phyloP scores from a whole-genome alignment of 2,329 filamentous ascomycete genomes.

The Chaetomiaceae sp. region DNA sequence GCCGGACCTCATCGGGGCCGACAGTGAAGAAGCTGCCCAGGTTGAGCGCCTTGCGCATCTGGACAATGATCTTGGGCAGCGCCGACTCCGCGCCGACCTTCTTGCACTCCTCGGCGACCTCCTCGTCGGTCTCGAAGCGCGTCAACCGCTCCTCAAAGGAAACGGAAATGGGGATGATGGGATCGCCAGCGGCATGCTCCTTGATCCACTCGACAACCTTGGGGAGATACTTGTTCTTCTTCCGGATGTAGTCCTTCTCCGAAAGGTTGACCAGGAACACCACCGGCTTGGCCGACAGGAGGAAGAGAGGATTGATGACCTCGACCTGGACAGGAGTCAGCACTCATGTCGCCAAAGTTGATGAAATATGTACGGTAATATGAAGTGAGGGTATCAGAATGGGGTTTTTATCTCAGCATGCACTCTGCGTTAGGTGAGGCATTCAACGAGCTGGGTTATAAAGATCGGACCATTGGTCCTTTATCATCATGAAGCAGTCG shows the following conservation, averaged over 20 bases:
- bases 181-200: constrained; percentile 78
- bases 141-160: constrained; percentile 89
- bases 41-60: constrained; percentile 89
- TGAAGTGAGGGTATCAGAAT: constrained; percentile 52
- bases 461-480: constrained; percentile 90
- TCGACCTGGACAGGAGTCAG: constrained; percentile 65
- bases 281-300: constrained; percentile 93
- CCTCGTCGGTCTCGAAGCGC: constrained; percentile 70
- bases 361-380: constrained; percentile 18
- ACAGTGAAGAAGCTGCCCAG: constrained; percentile 96
- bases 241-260: constrained; percentile 93
- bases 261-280: constrained; percentile 96
- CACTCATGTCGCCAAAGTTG: constrained; percentile 18
- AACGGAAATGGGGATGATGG: constrained; percentile 89
- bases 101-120: constrained; percentile 82
- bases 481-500: constrained; percentile 82
- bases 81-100: constrained; percentile 79
- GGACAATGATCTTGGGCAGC: constrained; percentile 83
- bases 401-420: constrained; percentile 79
- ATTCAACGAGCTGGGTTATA: constrained; percentile 99
- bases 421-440: constrained; percentile 70
- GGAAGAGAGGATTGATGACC: constrained; percentile 92
- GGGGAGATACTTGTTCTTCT: constrained; percentile 98
- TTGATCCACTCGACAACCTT: constrained; percentile 96
- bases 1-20: constrained; percentile 89